A percentile compares a stretch with the other conserved stretches of the same genome.
phyloP scores from a whole-genome alignment of 495 filamentous ascomycete genomes.

The Podospora didyma region DNA sequence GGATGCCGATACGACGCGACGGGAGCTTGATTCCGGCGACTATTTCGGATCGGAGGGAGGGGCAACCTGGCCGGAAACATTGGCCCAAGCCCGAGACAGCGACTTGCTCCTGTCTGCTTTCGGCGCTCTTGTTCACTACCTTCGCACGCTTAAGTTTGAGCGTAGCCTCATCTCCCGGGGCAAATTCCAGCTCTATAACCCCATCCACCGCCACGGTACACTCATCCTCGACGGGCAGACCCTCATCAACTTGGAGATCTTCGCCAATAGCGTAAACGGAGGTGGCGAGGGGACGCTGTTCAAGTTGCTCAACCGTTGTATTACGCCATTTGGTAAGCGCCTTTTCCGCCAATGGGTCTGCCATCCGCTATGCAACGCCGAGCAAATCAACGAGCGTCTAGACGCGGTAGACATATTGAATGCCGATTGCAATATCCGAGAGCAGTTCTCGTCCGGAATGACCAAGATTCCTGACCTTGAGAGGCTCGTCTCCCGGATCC shows the following conservation, averaged over 20 bases:
- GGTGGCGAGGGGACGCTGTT: conserved; percentile 83
- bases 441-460: conserved; percentile 80
- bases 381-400: conserved; percentile 84
- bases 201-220: conserved; percentile 88
- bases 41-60: conserved; percentile 72
- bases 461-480: conserved; percentile 92
- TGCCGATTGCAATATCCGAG: conserved; percentile 70
- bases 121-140: conserved; percentile 83
- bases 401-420: conserved; percentile 95
- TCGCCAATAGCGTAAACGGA: conserved; percentile 90
- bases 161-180: conserved; percentile 81
- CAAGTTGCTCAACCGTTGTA: conserved; percentile 83
- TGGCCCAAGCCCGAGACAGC: conserved; percentile 69
- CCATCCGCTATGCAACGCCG: conserved; percentile 82
- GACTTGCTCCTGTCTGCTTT: conserved; percentile 89
- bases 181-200: conserved; percentile 89
- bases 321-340: conserved; percentile 96
- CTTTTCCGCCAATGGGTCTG: conserved; percentile 98
- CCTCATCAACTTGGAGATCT: conserved; percentile 95
- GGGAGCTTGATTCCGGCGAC: conserved; percentile 74
- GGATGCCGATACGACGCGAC: conserved; percentile 74
- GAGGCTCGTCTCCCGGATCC: conserved; percentile 88
- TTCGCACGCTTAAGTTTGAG: conserved; percentile 84
- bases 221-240: conserved; percentile 95
- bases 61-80: conserved; percentile 70